Percentiles rank a stretch among this genome's conserved stretches.
Conservation (phyloP, 176 grass and related monocot species). For the Guadua angustifolia region DNA sequence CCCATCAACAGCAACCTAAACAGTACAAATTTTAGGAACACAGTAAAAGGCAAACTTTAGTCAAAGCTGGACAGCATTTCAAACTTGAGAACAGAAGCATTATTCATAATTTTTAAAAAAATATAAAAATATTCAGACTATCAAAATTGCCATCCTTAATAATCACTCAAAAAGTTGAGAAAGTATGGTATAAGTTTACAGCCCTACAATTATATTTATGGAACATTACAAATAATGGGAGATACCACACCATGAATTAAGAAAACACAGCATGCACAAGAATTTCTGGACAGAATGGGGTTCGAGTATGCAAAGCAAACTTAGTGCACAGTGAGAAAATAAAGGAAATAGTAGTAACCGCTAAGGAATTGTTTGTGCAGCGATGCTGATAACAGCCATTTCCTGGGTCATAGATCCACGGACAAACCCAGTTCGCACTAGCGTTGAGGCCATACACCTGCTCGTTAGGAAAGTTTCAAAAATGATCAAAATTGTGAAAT, state of each 20-base stretch:
- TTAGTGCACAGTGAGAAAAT: slow-evolving; percentile 6
- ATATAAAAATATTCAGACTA: not conserved
- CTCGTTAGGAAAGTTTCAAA: slow-evolving; percentile 24
- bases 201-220: slow-evolving; percentile 8
- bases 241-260: not conserved
- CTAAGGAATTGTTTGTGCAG: slow-evolving; percentile 81
- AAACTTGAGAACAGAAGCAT: not conserved
- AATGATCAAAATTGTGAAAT: slow-evolving; percentile 14
- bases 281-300: not conserved
- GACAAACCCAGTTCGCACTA: slow-evolving; percentile 98
- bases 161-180: not conserved
- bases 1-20: slow-evolving; percentile 96
- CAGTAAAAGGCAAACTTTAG: not conserved
- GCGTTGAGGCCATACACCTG: slow-evolving; percentile 96
- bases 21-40: slow-evolving; percentile 13
- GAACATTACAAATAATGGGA: not conserved
- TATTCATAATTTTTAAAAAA: not conserved
- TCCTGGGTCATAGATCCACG: slow-evolving; percentile 97
- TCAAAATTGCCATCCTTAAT: not conserved
- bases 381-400: slow-evolving; percentile 99
- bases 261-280: not conserved
- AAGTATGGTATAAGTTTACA: not conserved
- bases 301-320: slow-evolving; percentile 19
- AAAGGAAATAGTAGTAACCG: slow-evolving; percentile 50
- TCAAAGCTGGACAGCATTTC: not conserved